These are phyloP conservation scores for Macrolepiota fuliginosa DNA, from an alignment of 768 basidiomycete genomes.

Conservation along the genomic window DNA sequence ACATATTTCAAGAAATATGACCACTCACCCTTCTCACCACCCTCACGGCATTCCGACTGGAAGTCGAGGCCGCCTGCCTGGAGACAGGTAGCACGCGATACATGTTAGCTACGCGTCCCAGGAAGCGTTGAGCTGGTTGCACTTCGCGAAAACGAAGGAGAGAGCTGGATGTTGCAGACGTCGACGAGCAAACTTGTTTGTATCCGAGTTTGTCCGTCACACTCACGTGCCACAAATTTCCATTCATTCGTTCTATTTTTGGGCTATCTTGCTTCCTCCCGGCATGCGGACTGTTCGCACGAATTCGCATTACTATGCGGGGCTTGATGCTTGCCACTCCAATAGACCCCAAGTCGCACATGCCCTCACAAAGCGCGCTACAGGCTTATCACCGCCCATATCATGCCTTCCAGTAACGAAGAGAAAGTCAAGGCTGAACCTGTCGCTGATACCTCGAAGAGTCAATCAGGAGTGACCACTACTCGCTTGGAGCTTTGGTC, in stretches of 20 bases:
- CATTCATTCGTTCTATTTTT: neutral
- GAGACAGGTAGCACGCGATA: conserved; percentile 58
- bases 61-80: conserved; percentile 45
- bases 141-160: neutral
- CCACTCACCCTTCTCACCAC: conserved; percentile 58
- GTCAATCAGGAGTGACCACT: conserved; percentile 26
- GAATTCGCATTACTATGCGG: neutral
- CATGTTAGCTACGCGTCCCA: conserved; percentile 33
- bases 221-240: conserved; percentile 18
- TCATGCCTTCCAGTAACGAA: neutral
- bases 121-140: conserved; percentile 13
- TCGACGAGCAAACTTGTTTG: conserved; percentile 21
- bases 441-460: neutral
- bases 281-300: neutral
- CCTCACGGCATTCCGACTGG: conserved; percentile 46
- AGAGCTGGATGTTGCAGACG: conserved; percentile 14
- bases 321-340: neutral
- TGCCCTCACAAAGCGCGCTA: neutral
- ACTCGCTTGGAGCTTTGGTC: conserved; percentile 53
- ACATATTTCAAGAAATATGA: neutral
- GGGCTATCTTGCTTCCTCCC: neutral
- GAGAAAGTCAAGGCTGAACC: neutral
- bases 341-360: neutral
- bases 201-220: conserved; percentile 38
- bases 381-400: neutral